phyloP scores from a whole-genome alignment of 768 basidiomycete genomes.

The Trametes maxima region DNA sequence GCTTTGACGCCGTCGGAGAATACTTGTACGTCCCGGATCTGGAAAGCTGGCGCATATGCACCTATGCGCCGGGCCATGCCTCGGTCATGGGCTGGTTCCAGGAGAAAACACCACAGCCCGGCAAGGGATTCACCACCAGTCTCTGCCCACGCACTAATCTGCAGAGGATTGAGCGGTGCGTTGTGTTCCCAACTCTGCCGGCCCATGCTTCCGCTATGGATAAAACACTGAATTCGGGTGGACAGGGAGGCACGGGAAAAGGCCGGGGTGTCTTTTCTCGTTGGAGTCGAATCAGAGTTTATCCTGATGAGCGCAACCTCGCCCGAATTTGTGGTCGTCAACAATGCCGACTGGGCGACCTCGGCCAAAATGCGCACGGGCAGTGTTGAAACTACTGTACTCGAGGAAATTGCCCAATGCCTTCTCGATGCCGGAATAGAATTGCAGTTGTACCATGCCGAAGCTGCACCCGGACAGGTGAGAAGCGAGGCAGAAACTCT shows the following conservation, averaged over 20 bases:
- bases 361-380: conserved; percentile 46
- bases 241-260: conserved; percentile 38
- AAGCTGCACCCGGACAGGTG: conserved; percentile 73
- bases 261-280: conserved; percentile 51
- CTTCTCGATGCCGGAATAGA: conserved; percentile 54
- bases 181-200: background rate
- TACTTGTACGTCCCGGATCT: conserved; percentile 61
- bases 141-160: conserved; percentile 64
- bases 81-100: conserved; percentile 71
- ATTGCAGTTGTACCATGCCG: conserved; percentile 68
- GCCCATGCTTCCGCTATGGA: background rate
- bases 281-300: conserved; percentile 74
- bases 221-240: background rate
- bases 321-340: conserved; percentile 47
- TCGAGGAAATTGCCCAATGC: conserved; percentile 61
- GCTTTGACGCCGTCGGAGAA: conserved; percentile 59
- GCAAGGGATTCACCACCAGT: conserved; percentile 43
- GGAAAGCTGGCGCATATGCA: conserved; percentile 50
- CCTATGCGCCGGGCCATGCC: conserved; percentile 63
- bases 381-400: conserved; percentile 41
- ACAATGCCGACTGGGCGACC: conserved; percentile 50
- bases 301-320: conserved; percentile 56
- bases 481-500: background rate
- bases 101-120: conserved; percentile 48
- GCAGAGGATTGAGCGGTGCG: conserved; percentile 54